Conservation (phyloP, 352 stramenopile species). For the Globisporangium polare region DNA sequence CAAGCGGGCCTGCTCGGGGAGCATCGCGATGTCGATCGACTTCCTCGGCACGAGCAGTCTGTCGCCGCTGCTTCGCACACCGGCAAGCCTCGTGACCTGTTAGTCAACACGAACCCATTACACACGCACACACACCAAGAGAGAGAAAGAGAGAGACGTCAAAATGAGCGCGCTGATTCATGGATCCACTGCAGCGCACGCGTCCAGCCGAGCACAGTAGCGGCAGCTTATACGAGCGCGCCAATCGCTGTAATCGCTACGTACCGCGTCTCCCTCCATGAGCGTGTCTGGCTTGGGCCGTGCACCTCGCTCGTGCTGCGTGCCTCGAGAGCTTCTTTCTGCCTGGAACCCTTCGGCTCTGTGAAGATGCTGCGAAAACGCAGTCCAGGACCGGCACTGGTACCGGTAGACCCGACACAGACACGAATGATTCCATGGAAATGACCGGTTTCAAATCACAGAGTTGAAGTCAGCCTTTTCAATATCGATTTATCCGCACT, state of each 20-base stretch:
- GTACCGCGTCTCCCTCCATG: constrained; percentile 1
- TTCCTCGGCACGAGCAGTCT: constrained; percentile 7
- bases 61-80: not conserved
- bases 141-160: not conserved
- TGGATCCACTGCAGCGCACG: no score
- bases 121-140: not conserved
- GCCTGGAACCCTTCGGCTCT: no score
- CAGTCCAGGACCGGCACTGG: no score
- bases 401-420: no score
- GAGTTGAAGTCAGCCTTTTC: no score
- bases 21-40: constrained; percentile 19
- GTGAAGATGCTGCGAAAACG: no score
- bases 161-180: not conserved
- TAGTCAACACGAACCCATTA: not conserved
- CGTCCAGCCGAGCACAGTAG: not conserved
- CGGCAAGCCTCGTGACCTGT: not conserved
- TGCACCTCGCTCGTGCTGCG: no score
- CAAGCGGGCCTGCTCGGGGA: constrained; percentile 2
- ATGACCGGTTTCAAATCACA: no score
- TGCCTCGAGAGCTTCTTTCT: no score
- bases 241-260: not conserved
- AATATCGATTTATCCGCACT: no score
- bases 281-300: not conserved
- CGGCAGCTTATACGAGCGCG: not conserved
- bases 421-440: no score